Evolutionary conservation across 352 stramenopile species (phyloP).

Genomic region (Phytophthora colocasiae): DNA sequence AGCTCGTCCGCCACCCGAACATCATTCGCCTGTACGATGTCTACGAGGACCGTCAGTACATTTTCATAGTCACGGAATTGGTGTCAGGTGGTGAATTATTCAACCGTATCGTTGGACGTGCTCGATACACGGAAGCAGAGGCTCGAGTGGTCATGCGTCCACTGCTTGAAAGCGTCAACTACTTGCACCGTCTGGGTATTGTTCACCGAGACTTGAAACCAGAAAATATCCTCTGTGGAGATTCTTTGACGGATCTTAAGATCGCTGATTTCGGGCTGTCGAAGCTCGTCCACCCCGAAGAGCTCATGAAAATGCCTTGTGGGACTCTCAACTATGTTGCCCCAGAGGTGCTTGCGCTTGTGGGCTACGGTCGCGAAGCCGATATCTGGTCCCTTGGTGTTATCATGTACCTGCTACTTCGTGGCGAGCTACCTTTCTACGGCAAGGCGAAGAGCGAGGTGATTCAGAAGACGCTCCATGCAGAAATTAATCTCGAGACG

Average conservation of each 20-base stretch:
- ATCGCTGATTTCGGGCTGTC: conserved; percentile 95
- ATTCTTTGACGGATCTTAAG: conserved; percentile 88
- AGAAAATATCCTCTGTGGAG: conserved; percentile 90
- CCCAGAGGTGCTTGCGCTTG: conserved; percentile 90
- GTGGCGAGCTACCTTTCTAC: conserved; percentile 92
- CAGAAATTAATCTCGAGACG: conserved; percentile 82
- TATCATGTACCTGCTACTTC: conserved; percentile 93
- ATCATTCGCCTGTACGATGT: conserved; percentile 90
- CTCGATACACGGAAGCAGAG: conserved; percentile 90
- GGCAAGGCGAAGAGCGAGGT: conserved; percentile 92
- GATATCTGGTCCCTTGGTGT: conserved; percentile 95
- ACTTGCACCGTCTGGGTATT: conserved; percentile 92
- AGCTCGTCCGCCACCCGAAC: conserved; percentile 91
- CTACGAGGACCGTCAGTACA: conserved; percentile 93
- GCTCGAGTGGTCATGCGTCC: conserved; percentile 88
- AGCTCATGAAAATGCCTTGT: conserved; percentile 95
- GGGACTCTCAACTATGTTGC: conserved; percentile 95
- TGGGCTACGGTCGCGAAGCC: conserved; percentile 90
- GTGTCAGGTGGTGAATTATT: conserved; percentile 97
- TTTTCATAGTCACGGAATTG: conserved; percentile 99
- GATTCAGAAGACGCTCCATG: conserved; percentile 92
- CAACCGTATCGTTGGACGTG: conserved; percentile 94
- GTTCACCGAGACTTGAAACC: conserved; percentile 91
- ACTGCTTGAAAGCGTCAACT: conserved; percentile 90
- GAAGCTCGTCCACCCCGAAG: conserved; percentile 92